These are phyloP conservation scores for Solanum lignicaule DNA, from an alignment of 257 asterid genomes.

Conservation along the genomic window DNA sequence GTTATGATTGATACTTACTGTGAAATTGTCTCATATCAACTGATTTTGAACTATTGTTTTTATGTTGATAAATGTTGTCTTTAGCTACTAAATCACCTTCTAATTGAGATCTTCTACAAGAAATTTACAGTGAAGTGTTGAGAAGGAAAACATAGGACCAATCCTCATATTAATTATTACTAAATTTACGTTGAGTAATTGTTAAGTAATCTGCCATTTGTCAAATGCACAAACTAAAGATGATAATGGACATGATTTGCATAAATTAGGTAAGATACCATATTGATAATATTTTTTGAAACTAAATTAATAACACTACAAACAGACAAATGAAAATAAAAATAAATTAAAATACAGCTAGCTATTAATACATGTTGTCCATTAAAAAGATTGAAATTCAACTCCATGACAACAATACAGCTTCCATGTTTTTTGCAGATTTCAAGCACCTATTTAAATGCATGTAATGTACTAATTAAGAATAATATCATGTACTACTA, in stretches of 20 bases:
- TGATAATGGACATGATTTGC: not conserved
- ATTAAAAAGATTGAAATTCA: not conserved
- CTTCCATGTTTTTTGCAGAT: constrained; percentile 10
- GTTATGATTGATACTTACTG: not conserved
- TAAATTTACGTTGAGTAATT: not conserved
- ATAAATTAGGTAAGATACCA: not conserved
- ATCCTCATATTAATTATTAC: not conserved
- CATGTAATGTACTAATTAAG: not conserved
- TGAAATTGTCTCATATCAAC: not conserved
- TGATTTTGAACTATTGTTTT: not conserved
- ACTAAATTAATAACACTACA: not conserved
- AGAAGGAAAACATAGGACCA: too few species aligned
- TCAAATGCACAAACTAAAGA: not conserved
- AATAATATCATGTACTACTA: not conserved
- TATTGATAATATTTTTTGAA: not conserved
- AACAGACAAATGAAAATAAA: not conserved
- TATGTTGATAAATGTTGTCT: not conserved
- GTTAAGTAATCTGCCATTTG: not conserved
- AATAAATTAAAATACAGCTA: not conserved
- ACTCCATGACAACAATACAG: not conserved
- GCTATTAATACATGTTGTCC: not conserved
- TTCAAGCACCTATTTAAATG: constrained; percentile 13
- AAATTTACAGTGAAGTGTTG: too few species aligned
- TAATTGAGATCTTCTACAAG: too few species aligned
- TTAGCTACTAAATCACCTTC: not conserved